phyloP scores from a whole-genome alignment of 2,329 filamentous ascomycete species.

The Gaeumannomyces sp. region DNA sequence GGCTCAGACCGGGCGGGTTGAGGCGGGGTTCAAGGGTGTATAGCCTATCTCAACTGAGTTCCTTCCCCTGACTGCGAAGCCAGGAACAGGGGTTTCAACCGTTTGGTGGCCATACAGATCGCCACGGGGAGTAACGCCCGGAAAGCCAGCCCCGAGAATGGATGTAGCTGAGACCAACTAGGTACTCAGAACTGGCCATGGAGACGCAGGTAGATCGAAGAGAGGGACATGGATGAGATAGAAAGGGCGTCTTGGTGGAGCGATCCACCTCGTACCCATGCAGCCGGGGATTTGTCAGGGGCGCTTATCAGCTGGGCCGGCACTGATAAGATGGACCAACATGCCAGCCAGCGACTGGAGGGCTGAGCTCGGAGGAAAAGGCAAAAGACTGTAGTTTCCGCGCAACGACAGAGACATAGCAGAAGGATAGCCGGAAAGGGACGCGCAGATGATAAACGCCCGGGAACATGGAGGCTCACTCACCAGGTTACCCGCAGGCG shows the following conservation, averaged over 20 bases:
- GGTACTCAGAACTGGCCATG: background rate
- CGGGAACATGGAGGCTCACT: background rate
- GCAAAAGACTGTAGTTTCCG: background rate
- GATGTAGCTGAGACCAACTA: background rate
- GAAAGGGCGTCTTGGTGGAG: background rate
- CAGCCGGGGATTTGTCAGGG: background rate
- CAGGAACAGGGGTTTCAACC: background rate
- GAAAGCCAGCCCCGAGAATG: background rate
- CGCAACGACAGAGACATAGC: background rate
- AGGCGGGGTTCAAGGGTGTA: background rate
- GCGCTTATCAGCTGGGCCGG: background rate
- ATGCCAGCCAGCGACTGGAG: background rate
- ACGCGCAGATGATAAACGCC: background rate
- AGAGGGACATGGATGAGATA: background rate
- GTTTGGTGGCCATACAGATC: background rate
- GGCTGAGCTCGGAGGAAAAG: background rate
- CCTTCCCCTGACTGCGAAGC: background rate
- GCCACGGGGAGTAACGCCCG: no score
- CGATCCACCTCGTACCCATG: background rate
- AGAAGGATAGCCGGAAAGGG: background rate
- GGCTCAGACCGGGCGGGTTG: background rate
- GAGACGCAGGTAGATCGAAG: no score
- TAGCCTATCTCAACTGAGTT: slow-evolving; percentile 5
- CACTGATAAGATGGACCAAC: background rate
- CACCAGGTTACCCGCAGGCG: slow-evolving; percentile 4